Conservation (phyloP, 73 alveolate genomes). For the Paramecium primaurelia region DNA sequence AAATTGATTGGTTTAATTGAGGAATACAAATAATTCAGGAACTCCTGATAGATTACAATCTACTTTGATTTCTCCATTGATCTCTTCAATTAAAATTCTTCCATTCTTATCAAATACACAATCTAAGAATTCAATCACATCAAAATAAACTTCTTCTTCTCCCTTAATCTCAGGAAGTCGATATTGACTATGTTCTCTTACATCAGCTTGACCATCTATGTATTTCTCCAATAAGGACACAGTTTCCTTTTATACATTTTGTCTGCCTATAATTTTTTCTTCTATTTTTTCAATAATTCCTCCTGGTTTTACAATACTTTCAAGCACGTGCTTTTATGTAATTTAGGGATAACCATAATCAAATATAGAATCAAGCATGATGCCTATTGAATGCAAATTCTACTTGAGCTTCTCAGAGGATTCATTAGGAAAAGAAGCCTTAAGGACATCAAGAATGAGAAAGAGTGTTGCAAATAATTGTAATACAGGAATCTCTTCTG, state of each 20-base stretch:
- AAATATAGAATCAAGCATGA: conserved; percentile 50
- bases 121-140: conserved; percentile 58
- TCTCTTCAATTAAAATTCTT: conserved; percentile 23
- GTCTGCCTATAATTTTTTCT: conserved; percentile 50
- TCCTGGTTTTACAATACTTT: conserved; percentile 33
- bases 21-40: conserved; percentile 43
- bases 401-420: conserved; percentile 48
- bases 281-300: conserved; percentile 57
- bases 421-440: neutral
- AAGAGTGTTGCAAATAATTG: conserved; percentile 1
- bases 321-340: conserved; percentile 56
- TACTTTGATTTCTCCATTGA: conserved; percentile 62
- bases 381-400: conserved; percentile 11
- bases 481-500: conserved; percentile 46
- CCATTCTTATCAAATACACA: conserved; percentile 57
- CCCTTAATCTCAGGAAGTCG: conserved; percentile 37
- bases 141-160: conserved; percentile 57
- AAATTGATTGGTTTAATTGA: conserved; percentile 28
- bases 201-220: conserved; percentile 48
- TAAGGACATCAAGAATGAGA: conserved; percentile 1
- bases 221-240: conserved; percentile 46
- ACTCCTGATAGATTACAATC: conserved; percentile 51
- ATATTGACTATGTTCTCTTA: conserved; percentile 31
- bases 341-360: conserved; percentile 58
- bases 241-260: conserved; percentile 47